Conservation (phyloP, 345 rosid species). For the Hibiscus trionum region DNA sequence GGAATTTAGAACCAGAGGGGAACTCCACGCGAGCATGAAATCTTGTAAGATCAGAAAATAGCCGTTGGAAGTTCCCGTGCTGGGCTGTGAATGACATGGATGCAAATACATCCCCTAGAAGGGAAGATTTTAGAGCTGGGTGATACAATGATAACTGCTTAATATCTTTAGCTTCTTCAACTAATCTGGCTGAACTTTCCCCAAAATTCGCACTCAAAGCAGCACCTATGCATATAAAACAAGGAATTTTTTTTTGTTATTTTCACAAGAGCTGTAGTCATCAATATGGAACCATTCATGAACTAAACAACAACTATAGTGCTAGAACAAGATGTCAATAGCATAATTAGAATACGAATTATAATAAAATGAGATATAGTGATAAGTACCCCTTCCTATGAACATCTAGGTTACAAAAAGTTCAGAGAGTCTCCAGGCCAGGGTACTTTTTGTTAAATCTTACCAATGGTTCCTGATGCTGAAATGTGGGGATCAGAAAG, state of each 20-base stretch:
- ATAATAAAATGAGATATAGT: background rate
- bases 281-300: background rate
- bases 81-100: constrained; percentile 73
- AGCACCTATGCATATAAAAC: constrained; percentile 43
- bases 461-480: constrained; percentile 71
- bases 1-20: constrained; percentile 67
- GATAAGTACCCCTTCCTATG: background rate
- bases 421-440: background rate
- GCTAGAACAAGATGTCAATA: background rate
- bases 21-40: constrained; percentile 62
- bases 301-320: background rate
- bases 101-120: constrained; percentile 65
- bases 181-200: constrained; percentile 45
- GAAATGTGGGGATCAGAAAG: constrained; percentile 74
- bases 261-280: background rate
- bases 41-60: constrained; percentile 71
- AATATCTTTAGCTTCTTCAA: constrained; percentile 22
- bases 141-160: constrained; percentile 40
- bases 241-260: background rate
- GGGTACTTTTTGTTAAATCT: constrained; percentile 12
- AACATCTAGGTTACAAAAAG: background rate
- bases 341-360: background rate
- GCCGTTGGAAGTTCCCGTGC: constrained; percentile 73
- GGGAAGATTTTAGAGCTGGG: constrained; percentile 47
- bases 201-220: constrained; percentile 52